Evolutionary conservation across 805 yeast genomes (phyloP), one percentile per base, ranked within the genome.

Genomic region (Kuraishia capsulata): DNA sequence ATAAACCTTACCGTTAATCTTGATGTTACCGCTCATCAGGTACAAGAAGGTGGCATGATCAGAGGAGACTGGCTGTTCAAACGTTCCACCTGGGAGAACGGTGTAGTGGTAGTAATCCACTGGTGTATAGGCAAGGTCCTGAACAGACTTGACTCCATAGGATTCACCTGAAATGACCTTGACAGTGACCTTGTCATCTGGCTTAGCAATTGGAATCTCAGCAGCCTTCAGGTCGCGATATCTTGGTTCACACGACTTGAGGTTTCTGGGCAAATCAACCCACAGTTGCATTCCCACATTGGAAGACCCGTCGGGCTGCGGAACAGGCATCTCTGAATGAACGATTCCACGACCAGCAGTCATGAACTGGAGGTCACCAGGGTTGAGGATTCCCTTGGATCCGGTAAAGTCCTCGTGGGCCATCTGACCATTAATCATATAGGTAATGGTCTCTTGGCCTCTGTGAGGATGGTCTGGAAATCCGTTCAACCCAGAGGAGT

Each of bases 331-430:
- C 54, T 87, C 96, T 2, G 87, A 73, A 56, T 86, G 96, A 39
- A 83, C 83, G 28, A 86, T 76, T 37, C 94, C 96, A 49, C 71
- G 73, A 42, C 95, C 96, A 4, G 96, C 95, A 20, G 95, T 87
- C 96, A 87, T 87, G 57, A 87, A 86, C 57, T 87, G 96, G 47
- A 88, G 64, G 55, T 87, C 96, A 41, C 95, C 96, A 5, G 86
- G 76, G 44, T 73, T 68, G 38, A 88, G 61, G 6, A 84, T 67
- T 40, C 95, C 96, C 38, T 72, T 69, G n/a, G 81, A 64, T 1
- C 95, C 95, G 2, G 94, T 83, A 60, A 87, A 85, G 56, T 88
- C 96, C 53, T 81, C 88, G 54, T 83, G 94, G 4, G 85, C 82
- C 58, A 83, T 61, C 46, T 71, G 73, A 29, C 90, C 90, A 35